phyloP scores from a whole-genome alignment of 2,329 filamentous ascomycete species.

The Xylaria sp. region DNA sequence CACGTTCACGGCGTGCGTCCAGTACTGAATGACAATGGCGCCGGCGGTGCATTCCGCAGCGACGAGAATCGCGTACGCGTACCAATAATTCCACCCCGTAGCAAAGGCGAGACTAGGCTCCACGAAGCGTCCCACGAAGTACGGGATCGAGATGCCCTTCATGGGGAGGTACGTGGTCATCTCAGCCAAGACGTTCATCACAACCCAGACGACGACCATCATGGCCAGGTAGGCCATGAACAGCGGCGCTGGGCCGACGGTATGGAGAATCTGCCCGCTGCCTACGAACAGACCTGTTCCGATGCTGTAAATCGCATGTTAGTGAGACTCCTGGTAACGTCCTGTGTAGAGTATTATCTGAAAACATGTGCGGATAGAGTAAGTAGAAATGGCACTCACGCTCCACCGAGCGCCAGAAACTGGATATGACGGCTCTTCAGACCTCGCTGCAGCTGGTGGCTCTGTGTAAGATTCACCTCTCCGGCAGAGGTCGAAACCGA shows the following conservation, averaged over 20 bases:
- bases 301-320: conserved; percentile 54
- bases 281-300: conserved; percentile 74
- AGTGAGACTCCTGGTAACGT: conserved; percentile 21
- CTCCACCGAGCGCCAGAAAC: conserved; percentile 66
- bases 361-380: background rate
- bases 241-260: conserved; percentile 72
- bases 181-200: conserved; percentile 67
- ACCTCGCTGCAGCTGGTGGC: conserved; percentile 63
- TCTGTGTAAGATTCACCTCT: conserved; percentile 50
- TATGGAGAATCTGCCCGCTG: conserved; percentile 66
- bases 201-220: conserved; percentile 64
- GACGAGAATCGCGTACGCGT: conserved; percentile 68
- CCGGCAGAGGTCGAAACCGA: conserved; percentile 41
- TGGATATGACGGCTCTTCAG: conserved; percentile 71
- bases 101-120: conserved; percentile 68
- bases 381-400: conserved; percentile 48
- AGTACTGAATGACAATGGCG: conserved; percentile 69
- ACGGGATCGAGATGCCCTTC: conserved; percentile 67
- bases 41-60: conserved; percentile 69
- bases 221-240: conserved; percentile 74
- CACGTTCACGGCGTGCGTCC: conserved; percentile 62
- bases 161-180: conserved; percentile 67
- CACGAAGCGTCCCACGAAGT: conserved; percentile 66
- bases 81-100: conserved; percentile 71
- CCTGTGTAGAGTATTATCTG: background rate